These are phyloP conservation scores for Quercus berberidifolia DNA, from an alignment of 306 rosid species.

Conservation along the genomic window DNA sequence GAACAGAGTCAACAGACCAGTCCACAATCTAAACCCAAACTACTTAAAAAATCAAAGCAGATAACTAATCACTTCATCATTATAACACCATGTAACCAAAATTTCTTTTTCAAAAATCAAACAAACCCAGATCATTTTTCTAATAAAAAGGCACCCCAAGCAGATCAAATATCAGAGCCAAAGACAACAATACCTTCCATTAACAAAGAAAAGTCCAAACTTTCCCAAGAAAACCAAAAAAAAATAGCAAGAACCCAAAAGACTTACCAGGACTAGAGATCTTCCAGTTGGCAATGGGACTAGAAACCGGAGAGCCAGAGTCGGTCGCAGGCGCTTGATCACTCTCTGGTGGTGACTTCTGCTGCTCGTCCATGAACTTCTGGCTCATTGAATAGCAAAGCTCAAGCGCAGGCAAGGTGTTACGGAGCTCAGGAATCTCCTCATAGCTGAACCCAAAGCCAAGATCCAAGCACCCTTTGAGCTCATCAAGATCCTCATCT, in stretches of 20 bases:
- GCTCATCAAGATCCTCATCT: constrained; percentile 80
- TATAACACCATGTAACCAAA: neutral
- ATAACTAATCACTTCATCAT: neutral
- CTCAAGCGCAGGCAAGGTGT: constrained; percentile 83
- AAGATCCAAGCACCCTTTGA: constrained; percentile 82
- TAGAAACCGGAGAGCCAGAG: constrained; percentile 39
- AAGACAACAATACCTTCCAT: neutral
- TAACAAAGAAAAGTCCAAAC: neutral
- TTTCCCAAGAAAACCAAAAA: neutral
- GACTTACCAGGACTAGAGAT: constrained; percentile 81
- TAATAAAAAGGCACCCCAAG: neutral
- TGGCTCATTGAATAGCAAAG: constrained; percentile 82
- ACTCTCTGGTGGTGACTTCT: constrained; percentile 40
- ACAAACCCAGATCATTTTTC: neutral
- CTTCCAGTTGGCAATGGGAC: constrained; percentile 69
- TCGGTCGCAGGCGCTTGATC: constrained; percentile 15
- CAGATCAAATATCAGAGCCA: neutral
- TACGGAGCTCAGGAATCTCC: constrained; percentile 83
- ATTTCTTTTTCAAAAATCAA: neutral
- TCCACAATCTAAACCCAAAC: too few relatives aligned
- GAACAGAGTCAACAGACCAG: too few relatives aligned
- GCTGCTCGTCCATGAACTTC: constrained; percentile 55
- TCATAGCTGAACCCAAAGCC: constrained; percentile 88
- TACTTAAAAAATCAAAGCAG: neutral
- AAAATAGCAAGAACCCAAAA: neutral